phyloP scores from a whole-genome alignment of 768 basidiomycete species.

The Mycena vitilis region DNA sequence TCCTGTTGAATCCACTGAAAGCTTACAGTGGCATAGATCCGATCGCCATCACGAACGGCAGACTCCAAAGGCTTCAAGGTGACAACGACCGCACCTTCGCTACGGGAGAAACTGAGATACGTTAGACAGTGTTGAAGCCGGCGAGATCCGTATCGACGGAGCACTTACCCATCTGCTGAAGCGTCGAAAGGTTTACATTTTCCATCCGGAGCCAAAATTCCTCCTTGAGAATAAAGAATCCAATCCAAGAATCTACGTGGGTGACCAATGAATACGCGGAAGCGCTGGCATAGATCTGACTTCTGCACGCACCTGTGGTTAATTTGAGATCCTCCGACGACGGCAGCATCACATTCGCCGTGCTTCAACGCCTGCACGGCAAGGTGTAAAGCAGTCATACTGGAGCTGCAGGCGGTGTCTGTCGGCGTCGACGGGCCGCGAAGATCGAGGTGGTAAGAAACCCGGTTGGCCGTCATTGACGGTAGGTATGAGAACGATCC shows the following conservation, averaged over 20 bases:
- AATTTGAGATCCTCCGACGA: conserved; percentile 49
- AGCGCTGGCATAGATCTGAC: no score
- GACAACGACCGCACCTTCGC: conserved; percentile 52
- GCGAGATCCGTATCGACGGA: no score
- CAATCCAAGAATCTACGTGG: conserved; percentile 36
- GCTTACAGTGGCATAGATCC: conserved; percentile 53
- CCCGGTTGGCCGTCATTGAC: conserved; percentile 42
- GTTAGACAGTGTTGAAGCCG: background rate
- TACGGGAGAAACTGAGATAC: conserved; percentile 48
- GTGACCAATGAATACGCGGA: no score
- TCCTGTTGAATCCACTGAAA: no score
- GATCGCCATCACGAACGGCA: conserved; percentile 53
- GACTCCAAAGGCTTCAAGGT: conserved; percentile 54
- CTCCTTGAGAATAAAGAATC: conserved; percentile 34
- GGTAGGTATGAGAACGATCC: conserved; percentile 40
- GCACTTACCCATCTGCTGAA: conserved; percentile 43
- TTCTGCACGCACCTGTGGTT: conserved; percentile 40
- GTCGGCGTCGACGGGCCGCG: conserved; percentile 49
- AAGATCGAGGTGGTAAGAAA: conserved; percentile 44
- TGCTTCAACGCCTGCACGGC: conserved; percentile 48
- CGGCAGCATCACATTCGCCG: conserved; percentile 52
- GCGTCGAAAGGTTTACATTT: conserved; percentile 50
- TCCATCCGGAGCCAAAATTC: conserved; percentile 46
- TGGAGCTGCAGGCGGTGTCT: conserved; percentile 55
- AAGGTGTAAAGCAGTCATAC: conserved; percentile 50